A percentile compares a stretch with the other conserved stretches of the same genome.
Evolutionary conservation across 805 yeast genomes (phyloP).

Genomic region (Saccharomyces jurei): DNA sequence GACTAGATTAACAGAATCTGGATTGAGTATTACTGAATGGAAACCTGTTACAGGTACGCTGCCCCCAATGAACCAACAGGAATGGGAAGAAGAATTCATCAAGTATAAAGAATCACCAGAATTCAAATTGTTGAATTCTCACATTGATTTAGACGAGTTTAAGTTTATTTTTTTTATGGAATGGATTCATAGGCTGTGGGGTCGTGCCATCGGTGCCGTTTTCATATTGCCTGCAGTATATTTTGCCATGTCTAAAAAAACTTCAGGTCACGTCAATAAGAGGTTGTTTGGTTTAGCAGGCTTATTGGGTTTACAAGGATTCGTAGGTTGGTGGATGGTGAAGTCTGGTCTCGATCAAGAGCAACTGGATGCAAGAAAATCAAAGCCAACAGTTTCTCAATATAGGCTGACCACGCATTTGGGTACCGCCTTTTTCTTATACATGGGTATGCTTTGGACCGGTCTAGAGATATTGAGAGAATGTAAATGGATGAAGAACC

Average conservation of each 20-base stretch:
- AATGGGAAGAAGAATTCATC: conserved; percentile 80
- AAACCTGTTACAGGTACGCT: conserved; percentile 91
- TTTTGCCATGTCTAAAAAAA: conserved; percentile 58
- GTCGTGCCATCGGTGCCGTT: conserved; percentile 79
- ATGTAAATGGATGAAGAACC: conserved; percentile 56
- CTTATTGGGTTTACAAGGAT: conserved; percentile 86
- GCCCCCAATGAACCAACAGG: conserved; percentile 73
- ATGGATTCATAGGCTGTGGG: conserved; percentile 92
- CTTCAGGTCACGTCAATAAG: conserved; percentile 58
- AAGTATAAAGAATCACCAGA: conserved; percentile 86
- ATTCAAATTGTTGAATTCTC: conserved; percentile 79
- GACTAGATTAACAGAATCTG: conserved; percentile 92
- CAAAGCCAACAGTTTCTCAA: conserved; percentile 96
- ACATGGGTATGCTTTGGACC: conserved; percentile 83
- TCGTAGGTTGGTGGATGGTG: conserved; percentile 99
- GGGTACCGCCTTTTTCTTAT: conserved; percentile 84
- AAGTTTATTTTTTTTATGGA: conserved; percentile 94
- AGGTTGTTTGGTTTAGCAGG: conserved; percentile 66
- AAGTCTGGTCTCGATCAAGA: conserved; percentile 84
- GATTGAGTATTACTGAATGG: conserved; percentile 96
- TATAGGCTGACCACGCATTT: conserved; percentile 89
- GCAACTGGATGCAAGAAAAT: conserved; percentile 65
- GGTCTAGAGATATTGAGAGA: conserved; percentile 80
- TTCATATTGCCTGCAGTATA: conserved; percentile 81
- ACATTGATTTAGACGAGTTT: conserved; percentile 76